Evolutionary conservation across 768 basidiomycete species (phyloP).

Genomic region (Suillus americanus): DNA sequence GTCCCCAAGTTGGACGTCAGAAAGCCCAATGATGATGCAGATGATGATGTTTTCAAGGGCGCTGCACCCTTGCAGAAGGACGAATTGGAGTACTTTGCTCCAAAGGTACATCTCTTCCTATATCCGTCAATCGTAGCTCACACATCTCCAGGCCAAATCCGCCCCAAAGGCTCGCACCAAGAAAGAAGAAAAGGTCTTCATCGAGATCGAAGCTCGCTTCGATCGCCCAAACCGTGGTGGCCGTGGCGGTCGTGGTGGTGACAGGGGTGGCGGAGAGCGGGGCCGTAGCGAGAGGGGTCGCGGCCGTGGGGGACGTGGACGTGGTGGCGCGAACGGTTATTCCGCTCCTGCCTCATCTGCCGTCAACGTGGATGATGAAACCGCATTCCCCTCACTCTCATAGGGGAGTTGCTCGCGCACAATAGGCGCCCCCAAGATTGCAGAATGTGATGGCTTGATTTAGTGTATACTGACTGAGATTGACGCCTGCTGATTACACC

Average conservation of each 20-base stretch:
- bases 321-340: constrained; percentile 40
- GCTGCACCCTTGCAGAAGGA: constrained; percentile 67
- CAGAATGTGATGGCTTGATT: constrained; percentile 6
- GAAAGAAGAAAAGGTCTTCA: constrained; percentile 88
- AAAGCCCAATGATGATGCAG: constrained; percentile 80
- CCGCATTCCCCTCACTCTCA: constrained; percentile 87
- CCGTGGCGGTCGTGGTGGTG: constrained; percentile 49
- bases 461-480: constrained; percentile 2
- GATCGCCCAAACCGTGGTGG: constrained; percentile 76
- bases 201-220: constrained; percentile 91
- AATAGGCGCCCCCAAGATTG: constrained; percentile 2
- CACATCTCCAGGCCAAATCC: constrained; percentile 52
- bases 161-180: constrained; percentile 66
- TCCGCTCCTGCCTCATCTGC: constrained; percentile 23
- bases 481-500: constrained; percentile 2
- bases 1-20: constrained; percentile 78
- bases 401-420: constrained; percentile 21
- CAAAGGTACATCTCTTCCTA: constrained; percentile 64
- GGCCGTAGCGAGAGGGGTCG: constrained; percentile 39
- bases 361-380: constrained; percentile 79
- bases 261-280: constrained; percentile 50
- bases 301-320: constrained; percentile 46
- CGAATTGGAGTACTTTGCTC: constrained; percentile 77
- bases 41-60: constrained; percentile 69
- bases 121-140: background rate